phyloP scores from a whole-genome alignment of 2,329 filamentous ascomycete genomes.

The Samsoniella hepiali region DNA sequence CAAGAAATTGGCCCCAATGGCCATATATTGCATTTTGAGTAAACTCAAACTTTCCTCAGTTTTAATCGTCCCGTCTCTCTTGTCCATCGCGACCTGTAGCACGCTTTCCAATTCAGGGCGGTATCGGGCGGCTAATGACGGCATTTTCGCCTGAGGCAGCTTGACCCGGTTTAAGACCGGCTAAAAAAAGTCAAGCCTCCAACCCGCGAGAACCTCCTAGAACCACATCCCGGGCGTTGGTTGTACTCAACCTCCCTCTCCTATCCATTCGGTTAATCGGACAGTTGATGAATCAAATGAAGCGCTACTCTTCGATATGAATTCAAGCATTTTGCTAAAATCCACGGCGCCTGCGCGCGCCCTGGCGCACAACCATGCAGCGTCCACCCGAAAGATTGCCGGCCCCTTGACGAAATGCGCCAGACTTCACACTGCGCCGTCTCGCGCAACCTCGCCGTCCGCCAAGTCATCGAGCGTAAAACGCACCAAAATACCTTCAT shows the following conservation, averaged over 20 bases:
- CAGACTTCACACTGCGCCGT: constrained; percentile 31
- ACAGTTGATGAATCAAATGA: constrained; percentile 26
- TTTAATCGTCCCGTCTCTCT: neutral
- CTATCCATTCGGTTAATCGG: constrained; percentile 6
- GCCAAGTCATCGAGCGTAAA: constrained; percentile 24
- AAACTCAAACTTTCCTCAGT: neutral
- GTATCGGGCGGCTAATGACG: constrained; percentile 26
- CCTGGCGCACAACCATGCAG: constrained; percentile 42
- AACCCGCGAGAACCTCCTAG: constrained; percentile 13
- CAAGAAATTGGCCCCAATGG: neutral
- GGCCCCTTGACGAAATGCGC: constrained; percentile 39
- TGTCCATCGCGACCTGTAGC: neutral
- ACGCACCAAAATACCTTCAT: constrained; percentile 21
- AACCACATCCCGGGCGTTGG: constrained; percentile 9
- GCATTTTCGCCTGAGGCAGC: constrained; percentile 27
- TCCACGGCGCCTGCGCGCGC: constrained; percentile 44
- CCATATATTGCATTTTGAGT: neutral
- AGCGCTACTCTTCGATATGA: constrained; percentile 39
- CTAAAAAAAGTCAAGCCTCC: constrained; percentile 22
- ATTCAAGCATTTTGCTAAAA: constrained; percentile 46
- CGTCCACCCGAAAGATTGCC: constrained; percentile 39
- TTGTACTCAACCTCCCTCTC: neutral
- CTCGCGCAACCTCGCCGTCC: constrained; percentile 21
- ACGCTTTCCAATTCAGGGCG: neutral
- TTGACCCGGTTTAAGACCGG: constrained; percentile 21